A percentile compares a stretch with the other conserved stretches of the same genome.
phyloP scores from a whole-genome alignment of 805 yeast species.

The Yarrowia yakushimensis region DNA sequence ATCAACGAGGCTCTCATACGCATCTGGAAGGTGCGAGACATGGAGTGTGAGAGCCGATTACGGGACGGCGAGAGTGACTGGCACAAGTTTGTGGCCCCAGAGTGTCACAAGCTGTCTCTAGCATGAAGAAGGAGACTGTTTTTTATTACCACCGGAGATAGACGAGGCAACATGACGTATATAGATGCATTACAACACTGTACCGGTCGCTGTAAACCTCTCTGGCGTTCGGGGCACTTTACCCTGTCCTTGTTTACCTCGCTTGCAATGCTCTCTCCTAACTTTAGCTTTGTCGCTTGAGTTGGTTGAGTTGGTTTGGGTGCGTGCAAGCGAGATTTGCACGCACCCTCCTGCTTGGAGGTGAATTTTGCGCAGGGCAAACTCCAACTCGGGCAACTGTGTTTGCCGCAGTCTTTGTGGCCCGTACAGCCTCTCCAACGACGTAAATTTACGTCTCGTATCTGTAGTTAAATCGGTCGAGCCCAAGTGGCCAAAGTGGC shows the following conservation, averaged over 20 bases:
- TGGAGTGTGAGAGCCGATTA: slow-evolving; percentile 12
- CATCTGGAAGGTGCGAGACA: slow-evolving; percentile 1
- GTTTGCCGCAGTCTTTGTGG: too few species aligned
- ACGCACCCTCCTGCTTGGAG: neutral
- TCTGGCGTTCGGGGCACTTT: too few species aligned
- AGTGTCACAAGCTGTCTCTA: slow-evolving; percentile 10
- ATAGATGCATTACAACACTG: neutral
- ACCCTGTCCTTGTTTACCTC: slow-evolving; percentile 16
- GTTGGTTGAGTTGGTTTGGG: neutral
- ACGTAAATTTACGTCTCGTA: neutral
- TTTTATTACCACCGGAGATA: neutral
- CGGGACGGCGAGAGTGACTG: slow-evolving; percentile 14
- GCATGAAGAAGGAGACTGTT: neutral
- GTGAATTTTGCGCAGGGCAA: neutral
- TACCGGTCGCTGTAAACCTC: neutral
- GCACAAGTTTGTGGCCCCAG: slow-evolving; percentile 16
- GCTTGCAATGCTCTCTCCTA: neutral
- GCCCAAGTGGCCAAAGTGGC: too few species aligned
- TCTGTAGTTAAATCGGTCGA: neutral
- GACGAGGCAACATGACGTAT: neutral
- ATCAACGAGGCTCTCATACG: slow-evolving; percentile 15
- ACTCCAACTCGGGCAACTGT: neutral
- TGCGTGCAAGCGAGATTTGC: neutral
- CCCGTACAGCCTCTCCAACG: too few species aligned
- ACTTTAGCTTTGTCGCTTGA: neutral